Percentiles rank a stretch among this genome's conserved stretches.
Evolutionary conservation across 495 filamentous ascomycete genomes (phyloP).

Genomic region (Umbilicaria muhlenbergii): DNA sequence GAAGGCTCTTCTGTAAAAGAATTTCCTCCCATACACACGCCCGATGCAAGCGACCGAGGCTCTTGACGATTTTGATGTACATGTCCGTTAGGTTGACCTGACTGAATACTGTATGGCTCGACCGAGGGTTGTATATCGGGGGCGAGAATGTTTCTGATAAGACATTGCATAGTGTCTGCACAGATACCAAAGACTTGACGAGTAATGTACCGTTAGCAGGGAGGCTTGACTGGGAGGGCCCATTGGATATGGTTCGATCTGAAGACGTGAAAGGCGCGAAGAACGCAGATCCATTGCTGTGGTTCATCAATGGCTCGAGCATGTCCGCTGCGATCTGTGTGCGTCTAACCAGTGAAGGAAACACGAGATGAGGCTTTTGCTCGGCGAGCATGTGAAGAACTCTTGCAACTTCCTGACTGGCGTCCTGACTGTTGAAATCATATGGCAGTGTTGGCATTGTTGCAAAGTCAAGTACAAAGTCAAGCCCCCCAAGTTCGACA

Average conservation of each 20-base stretch:
- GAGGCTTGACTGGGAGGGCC: conserved; percentile 8
- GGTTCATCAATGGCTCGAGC: conserved; percentile 46
- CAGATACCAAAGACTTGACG: conserved; percentile 58
- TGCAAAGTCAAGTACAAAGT: conserved; percentile 70
- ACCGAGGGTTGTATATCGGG: conserved; percentile 44
- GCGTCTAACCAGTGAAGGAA: conserved; percentile 65
- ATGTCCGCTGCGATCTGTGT: conserved; percentile 51
- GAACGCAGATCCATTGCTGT: conserved; percentile 34
- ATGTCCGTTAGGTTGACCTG: conserved; percentile 69
- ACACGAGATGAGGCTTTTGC: conserved; percentile 61
- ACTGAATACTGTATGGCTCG: conserved; percentile 43
- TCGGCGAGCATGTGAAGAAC: conserved; percentile 74
- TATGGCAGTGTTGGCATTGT: conserved; percentile 62
- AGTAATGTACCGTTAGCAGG: conserved; percentile 49
- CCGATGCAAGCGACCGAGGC: conserved; percentile 60
- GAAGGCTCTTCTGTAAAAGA: conserved; percentile 48
- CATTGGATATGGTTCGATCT: conserved; percentile 8
- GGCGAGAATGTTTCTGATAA: conserved; percentile 57
- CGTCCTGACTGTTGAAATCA: conserved; percentile 52
- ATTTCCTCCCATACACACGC: conserved; percentile 75
- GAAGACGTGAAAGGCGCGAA: conserved; percentile 47
- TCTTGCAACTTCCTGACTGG: conserved; percentile 47
- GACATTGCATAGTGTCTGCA: conserved; percentile 57
- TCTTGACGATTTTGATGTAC: conserved; percentile 50
- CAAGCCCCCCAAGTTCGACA: conserved; percentile 62